Percentiles rank a stretch among this genome's conserved stretches.
These are phyloP conservation scores for Morella rubra DNA, from an alignment of 306 rosid species.

Conservation along the genomic window DNA sequence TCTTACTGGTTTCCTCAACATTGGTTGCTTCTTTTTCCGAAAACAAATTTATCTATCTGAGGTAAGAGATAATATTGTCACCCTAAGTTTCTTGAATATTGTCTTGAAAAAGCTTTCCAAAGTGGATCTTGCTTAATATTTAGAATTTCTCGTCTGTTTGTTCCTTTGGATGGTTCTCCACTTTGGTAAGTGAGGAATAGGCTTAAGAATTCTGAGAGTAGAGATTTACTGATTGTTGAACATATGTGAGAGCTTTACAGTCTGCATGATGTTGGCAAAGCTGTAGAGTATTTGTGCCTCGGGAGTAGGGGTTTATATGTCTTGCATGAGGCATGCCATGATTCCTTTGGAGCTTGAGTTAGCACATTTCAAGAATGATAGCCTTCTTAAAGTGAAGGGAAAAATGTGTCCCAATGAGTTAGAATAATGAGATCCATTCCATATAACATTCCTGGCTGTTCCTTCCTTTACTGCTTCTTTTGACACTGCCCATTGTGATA, in stretches of 20 bases:
- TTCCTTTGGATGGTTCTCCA: neutral
- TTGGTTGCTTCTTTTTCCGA: neutral
- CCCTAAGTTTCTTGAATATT: too few relatives aligned
- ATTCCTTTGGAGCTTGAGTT: conserved; percentile 1
- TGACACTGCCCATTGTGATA: conserved; percentile 14
- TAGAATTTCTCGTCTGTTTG: too few relatives aligned
- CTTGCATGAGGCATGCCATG: neutral
- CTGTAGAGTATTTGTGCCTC: neutral
- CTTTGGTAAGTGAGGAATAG: neutral
- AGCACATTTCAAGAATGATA: neutral
- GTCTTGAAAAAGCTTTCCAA: neutral
- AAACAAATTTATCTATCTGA: neutral
- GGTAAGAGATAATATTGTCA: neutral
- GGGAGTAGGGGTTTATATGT: neutral
- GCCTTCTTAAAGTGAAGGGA: neutral
- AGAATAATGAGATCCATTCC: neutral
- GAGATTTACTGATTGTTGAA: neutral
- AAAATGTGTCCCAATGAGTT: neutral
- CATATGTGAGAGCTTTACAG: neutral
- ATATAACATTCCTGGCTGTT: neutral
- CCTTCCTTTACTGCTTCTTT: conserved; percentile 6
- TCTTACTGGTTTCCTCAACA: neutral
- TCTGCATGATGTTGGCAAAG: neutral
- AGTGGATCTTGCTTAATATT: neutral
- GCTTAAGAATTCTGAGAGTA: neutral